Conservation (phyloP, 108 stramenopile genomes). For the Skeletonema grethae region DNA sequence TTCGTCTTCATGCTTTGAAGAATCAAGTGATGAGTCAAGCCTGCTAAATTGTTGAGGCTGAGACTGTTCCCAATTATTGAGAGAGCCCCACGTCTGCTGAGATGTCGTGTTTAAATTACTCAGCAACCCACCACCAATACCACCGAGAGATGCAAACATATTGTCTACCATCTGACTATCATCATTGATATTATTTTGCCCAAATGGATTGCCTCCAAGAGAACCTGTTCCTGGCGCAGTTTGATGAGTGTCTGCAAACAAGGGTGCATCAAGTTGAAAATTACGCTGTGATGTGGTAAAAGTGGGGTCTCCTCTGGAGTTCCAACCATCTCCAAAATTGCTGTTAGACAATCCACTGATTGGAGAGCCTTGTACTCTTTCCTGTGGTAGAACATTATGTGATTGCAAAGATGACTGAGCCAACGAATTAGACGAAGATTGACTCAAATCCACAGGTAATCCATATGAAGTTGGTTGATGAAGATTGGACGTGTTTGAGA, state of each 20-base stretch:
- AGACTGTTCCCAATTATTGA: not conserved
- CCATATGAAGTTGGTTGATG: not conserved
- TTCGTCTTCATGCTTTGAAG: not conserved
- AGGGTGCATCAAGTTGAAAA: not conserved
- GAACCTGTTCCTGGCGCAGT: not conserved
- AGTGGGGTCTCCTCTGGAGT: not conserved
- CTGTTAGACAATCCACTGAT: constrained; percentile 1
- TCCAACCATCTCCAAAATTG: not conserved
- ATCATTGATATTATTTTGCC: constrained; percentile 25
- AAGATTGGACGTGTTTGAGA: not conserved
- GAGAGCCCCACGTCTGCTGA: constrained; percentile 2
- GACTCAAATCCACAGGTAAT: constrained; percentile 1
- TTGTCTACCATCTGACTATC: constrained; percentile 51
- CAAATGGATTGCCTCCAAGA: not conserved
- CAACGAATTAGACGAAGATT: not conserved
- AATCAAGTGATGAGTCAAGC: constrained; percentile 1
- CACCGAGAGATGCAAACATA: constrained; percentile 48
- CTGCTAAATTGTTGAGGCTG: constrained; percentile 4
- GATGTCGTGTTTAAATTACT: constrained; percentile 41
- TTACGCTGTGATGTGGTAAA: not conserved
- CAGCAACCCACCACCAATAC: constrained; percentile 37
- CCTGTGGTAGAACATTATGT: not conserved
- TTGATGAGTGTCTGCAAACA: not conserved
- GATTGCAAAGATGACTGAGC: not conserved
- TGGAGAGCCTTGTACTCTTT: not conserved